Evolutionary conservation across 2,329 filamentous ascomycete genomes (phyloP).

Genomic region (Akanthomyces uredinophilus): DNA sequence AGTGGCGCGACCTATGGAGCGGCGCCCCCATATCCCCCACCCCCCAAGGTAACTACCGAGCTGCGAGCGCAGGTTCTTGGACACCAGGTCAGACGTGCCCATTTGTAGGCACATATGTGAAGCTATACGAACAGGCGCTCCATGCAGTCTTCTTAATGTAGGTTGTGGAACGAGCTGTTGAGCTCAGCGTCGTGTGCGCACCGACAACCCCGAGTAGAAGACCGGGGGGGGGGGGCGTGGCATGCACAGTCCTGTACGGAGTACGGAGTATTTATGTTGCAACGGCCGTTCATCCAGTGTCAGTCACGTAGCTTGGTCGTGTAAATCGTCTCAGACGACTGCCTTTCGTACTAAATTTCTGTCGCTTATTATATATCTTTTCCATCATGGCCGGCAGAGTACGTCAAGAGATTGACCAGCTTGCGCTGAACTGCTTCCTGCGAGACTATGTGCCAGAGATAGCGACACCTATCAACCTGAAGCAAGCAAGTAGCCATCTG

Average conservation of each 20-base stretch:
- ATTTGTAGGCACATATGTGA: neutral
- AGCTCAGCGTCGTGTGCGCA: neutral
- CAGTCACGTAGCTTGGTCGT: neutral
- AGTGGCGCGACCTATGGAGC: neutral
- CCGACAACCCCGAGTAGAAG: neutral
- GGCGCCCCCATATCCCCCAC: neutral
- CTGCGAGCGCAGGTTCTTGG: neutral
- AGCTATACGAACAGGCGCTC: too few relatives aligned
- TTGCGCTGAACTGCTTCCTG: neutral
- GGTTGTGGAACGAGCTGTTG: neutral
- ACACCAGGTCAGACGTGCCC: neutral
- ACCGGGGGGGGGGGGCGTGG: neutral
- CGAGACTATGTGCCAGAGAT: constrained; percentile 9
- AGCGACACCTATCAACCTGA: constrained; percentile 5
- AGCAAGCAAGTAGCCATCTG: neutral
- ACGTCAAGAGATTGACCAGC: constrained; percentile 14
- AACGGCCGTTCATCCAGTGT: neutral
- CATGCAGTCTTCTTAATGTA: too few relatives aligned
- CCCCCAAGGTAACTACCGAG: neutral
- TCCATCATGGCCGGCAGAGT: constrained; percentile 12
- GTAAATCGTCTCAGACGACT: neutral
- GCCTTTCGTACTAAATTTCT: neutral
- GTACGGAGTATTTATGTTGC: neutral
- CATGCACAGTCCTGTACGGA: neutral
- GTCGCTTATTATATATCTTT: neutral